A percentile compares a stretch with the other conserved stretches of the same genome.
phyloP scores from a whole-genome alignment of 164 flowering plant genomes.

The Macadamia tetraphylla region DNA sequence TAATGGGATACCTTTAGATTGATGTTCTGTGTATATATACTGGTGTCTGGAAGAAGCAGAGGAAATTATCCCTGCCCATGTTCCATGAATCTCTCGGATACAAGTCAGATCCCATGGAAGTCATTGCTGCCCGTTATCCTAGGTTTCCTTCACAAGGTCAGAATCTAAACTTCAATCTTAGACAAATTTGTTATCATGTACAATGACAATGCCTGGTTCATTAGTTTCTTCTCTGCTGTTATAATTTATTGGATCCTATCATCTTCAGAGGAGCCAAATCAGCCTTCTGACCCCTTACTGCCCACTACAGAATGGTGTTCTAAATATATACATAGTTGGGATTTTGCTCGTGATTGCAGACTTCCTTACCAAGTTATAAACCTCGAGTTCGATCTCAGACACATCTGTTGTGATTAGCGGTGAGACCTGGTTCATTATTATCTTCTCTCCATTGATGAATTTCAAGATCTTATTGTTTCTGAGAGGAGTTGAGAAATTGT shows the following conservation, averaged over 20 bases:
- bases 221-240: conserved; percentile 66
- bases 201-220: conserved; percentile 75
- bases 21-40: too few species aligned
- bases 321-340: background rate
- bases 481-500: conserved; percentile 10
- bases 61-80: too few species aligned
- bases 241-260: conserved; percentile 53
- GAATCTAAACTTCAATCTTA: conserved; percentile 33
- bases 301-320: conserved; percentile 12
- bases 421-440: too few species aligned
- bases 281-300: conserved; percentile 34
- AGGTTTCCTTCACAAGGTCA: conserved; percentile 75
- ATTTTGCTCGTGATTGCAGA: background rate
- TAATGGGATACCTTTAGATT: too few species aligned
- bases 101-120: too few species aligned
- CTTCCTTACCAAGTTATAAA: conserved; percentile 13
- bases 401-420: too few species aligned
- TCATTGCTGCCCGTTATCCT: conserved; percentile 65
- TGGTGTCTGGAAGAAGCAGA: too few species aligned
- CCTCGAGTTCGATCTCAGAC: too few species aligned
- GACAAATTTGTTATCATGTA: conserved; percentile 38
- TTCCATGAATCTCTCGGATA: too few species aligned
- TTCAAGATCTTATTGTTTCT: conserved; percentile 23
- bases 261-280: conserved; percentile 16
- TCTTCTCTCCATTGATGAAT: conserved; percentile 22